Percentiles rank a stretch among this genome's conserved stretches.
Evolutionary conservation across 768 basidiomycete species (phyloP).

Genomic region (Termitomyces sp.): DNA sequence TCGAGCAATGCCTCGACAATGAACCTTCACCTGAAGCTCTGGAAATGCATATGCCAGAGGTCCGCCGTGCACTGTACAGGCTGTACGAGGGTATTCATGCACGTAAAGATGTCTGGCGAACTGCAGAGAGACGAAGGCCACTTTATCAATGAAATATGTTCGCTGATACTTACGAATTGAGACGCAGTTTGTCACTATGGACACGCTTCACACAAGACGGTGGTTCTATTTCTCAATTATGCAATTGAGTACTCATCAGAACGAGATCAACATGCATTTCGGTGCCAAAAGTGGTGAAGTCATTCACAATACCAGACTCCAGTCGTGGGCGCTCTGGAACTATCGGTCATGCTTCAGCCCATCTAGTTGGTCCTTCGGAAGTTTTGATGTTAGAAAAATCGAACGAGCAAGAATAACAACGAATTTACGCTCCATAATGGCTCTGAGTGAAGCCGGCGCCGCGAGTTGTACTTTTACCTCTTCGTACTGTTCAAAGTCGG

Average conservation of each 20-base stretch:
- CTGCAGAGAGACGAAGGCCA: constrained; percentile 13
- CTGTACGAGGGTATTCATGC: constrained; percentile 79
- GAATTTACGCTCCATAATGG: no score
- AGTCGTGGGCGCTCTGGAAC: no score
- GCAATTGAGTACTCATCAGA: background rate
- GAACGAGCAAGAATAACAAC: no score
- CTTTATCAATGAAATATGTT: background rate
- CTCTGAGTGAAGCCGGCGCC: no score
- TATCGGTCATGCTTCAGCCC: no score
- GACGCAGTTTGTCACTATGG: background rate
- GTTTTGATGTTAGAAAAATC: no score
- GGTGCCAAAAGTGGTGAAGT: no score
- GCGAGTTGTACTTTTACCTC: no score
- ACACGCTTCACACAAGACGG: background rate
- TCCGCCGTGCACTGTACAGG: constrained; percentile 76
- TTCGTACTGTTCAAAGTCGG: constrained; percentile 75
- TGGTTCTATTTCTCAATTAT: background rate
- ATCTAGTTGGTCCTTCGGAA: no score
- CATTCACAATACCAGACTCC: no score
- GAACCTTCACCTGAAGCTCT: constrained; percentile 74
- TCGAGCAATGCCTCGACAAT: constrained; percentile 67
- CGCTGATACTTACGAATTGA: background rate
- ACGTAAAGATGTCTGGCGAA: constrained; percentile 57
- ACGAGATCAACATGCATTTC: no score
- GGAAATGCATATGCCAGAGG: constrained; percentile 72